These are phyloP conservation scores for Scutellaria baicalensis DNA, from an alignment of 257 asterid genomes.

Conservation along the genomic window DNA sequence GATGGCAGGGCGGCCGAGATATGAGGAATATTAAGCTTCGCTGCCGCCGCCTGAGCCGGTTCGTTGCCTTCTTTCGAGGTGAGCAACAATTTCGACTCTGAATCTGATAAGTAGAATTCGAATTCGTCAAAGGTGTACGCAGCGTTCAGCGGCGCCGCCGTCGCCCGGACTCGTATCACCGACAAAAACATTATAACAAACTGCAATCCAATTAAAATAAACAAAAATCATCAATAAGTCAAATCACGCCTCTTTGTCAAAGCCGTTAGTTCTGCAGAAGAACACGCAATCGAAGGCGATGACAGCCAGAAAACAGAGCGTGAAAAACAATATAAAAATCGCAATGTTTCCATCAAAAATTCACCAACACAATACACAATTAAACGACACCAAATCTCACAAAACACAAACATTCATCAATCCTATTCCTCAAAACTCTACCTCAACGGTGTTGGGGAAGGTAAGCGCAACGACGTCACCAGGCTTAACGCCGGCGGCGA, in stretches of 20 bases:
- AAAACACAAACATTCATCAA: background rate
- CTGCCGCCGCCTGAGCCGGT: constrained; percentile 86
- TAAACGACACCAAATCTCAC: background rate
- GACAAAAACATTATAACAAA: constrained; percentile 74
- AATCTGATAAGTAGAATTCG: constrained; percentile 82
- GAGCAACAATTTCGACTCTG: constrained; percentile 69
- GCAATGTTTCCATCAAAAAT: background rate
- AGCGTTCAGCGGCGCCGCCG: constrained; percentile 93
- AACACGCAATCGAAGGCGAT: background rate
- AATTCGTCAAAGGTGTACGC: constrained; percentile 98
- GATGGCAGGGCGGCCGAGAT: constrained; percentile 44
- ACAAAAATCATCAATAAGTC: background rate
- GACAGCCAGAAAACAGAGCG: constrained; percentile 1
- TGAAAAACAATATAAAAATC: constrained; percentile 2
- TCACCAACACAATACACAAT: background rate
- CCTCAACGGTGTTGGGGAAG: constrained; percentile 92
- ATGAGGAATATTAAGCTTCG: constrained; percentile 69
- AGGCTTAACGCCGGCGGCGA: constrained; percentile 70
- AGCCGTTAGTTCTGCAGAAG: background rate
- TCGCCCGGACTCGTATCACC: constrained; percentile 76
- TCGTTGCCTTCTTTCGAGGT: constrained; percentile 78
- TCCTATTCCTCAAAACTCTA: background rate
- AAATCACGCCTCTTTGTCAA: background rate
- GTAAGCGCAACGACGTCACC: constrained; percentile 90
- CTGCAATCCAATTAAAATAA: constrained; percentile 38